phyloP scores from a whole-genome alignment of 805 yeast genomes.

The Brettanomyces bruxellensis region DNA sequence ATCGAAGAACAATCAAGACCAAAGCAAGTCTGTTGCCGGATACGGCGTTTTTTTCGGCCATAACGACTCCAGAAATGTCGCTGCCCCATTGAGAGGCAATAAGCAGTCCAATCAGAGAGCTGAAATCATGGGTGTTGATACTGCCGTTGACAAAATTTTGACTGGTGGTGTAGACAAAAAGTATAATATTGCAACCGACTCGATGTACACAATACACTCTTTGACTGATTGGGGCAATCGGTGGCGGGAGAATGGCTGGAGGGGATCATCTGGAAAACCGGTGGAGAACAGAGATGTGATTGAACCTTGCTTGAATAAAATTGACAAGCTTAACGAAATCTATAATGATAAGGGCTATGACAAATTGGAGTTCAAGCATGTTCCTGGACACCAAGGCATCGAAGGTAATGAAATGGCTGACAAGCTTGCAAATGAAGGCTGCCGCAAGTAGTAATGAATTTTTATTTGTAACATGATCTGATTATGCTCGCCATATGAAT shows the following conservation, averaged over 20 bases:
- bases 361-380: conserved; percentile 44
- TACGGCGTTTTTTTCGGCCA: conserved; percentile 68
- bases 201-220: conserved; percentile 52
- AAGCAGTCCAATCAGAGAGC: conserved; percentile 73
- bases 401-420: conserved; percentile 77
- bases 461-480: no score
- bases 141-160: conserved; percentile 39
- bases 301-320: conserved; percentile 13
- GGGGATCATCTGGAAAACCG: conserved; percentile 28
- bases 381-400: conserved; percentile 62
- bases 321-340: conserved; percentile 4
- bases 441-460: conserved; percentile 11
- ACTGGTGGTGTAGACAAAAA: conserved; percentile 14
- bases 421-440: conserved; percentile 59
- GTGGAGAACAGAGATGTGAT: conserved; percentile 50
- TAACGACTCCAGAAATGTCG: conserved; percentile 37
- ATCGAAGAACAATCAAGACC: conserved; percentile 47
- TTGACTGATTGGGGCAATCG: conserved; percentile 46
- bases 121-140: conserved; percentile 38
- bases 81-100: conserved; percentile 39
- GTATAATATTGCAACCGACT: conserved; percentile 56
- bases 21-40: background rate
- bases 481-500: no score
- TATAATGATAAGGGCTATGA: conserved; percentile 28
- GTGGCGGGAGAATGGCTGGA: conserved; percentile 56